Base-by-base conservation (phyloP, 2,329 filamentous ascomycete species). In the Aspergillus fumigatus region DNA sequence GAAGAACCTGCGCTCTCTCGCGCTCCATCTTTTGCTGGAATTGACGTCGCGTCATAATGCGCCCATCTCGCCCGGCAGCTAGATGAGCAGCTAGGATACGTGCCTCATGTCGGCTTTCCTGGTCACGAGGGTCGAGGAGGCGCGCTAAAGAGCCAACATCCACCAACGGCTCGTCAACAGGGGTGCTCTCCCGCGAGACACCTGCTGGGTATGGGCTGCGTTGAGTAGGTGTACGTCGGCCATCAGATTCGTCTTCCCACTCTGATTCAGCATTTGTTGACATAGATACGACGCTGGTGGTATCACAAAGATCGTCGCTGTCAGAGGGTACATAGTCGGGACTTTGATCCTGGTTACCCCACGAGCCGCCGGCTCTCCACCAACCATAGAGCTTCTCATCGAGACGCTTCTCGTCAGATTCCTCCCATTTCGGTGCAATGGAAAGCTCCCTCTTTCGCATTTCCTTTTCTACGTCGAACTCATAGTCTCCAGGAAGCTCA, bases 341-440 rank as follows among this genome's bases (percentile, higher is more conserved):
- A 67, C 90, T 96, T 4, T 81, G 80, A 70, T 97, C 93, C 32
- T 87, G 80, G 17, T 87, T 86, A 1, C 93, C 92, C 86, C 91
- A 97, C 77, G 89, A 89, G 7, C 90, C 91, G 21, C 90, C 91
- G 53, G 81, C 79, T 52, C 88, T 85, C 89, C 91, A 97, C 84
- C 92, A 94, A 29, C 80, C 79, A 70, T 97, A 97, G 1, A 97
- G 77, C 57, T 85, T 87, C 2, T 82, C 80, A 61, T 93, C 88
- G 2, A 97, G 78, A 41, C 84, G 83, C 27, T 83, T 82, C 64
- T 94, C 89, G 43, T 85, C 77, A 6, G 77, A 62, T 17, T 76
- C 70, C 50, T 73, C 73, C 71, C 75, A 77, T 41, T 70, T 63
- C 29, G 62, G 71, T 67, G 67, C 71, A 54, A 70, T 74, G 48